Evolutionary conservation across 768 basidiomycete species (phyloP).

Genomic region (Naganishia friedmannii): DNA sequence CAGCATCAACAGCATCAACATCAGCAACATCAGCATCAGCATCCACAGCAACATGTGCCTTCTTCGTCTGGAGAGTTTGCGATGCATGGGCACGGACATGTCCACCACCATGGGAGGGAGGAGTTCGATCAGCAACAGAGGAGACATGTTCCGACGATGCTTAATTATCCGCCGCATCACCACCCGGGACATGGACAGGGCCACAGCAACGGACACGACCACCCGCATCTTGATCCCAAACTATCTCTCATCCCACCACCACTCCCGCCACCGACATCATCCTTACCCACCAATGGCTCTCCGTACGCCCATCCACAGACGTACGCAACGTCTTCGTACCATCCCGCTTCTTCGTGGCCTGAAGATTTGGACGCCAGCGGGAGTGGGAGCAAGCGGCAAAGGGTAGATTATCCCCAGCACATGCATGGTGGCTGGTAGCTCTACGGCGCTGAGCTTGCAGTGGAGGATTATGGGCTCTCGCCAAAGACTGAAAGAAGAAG

Average conservation of each 20-base stretch:
- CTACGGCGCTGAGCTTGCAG: not conserved
- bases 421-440: not conserved
- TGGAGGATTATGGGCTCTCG: not conserved
- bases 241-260: not conserved
- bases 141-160: no score
- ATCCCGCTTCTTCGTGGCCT: not conserved
- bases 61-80: no score
- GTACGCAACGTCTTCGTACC: not conserved
- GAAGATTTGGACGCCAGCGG: not conserved
- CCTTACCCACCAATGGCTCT: no score
- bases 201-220: not conserved
- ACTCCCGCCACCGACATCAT: no score
- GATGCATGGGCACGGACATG: no score
- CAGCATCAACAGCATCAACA: not conserved
- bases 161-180: not conserved
- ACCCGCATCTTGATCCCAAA: not conserved
- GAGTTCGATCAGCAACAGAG: no score
- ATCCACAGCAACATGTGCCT: not conserved
- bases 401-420: not conserved
- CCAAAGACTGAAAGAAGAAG: no score
- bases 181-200: not conserved
- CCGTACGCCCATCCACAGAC: no score
- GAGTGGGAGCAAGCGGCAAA: not conserved
- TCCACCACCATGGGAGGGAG: no score
- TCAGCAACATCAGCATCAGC: not conserved